phyloP scores from a whole-genome alignment of 768 basidiomycete genomes.

The Pleurotus cornucopiae region DNA sequence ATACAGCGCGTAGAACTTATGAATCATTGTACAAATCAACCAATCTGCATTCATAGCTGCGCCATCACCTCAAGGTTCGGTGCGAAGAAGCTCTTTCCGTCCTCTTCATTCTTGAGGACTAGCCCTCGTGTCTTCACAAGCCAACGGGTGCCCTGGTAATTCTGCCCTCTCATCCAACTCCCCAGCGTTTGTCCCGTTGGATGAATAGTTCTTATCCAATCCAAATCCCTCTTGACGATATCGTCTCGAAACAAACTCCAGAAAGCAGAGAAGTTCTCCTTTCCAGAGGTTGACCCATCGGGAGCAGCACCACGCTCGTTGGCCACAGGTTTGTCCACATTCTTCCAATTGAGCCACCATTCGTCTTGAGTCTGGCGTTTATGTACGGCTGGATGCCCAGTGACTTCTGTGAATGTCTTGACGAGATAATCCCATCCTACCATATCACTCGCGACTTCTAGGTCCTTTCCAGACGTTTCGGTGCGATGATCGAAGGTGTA shows the following conservation, averaged over 20 bases:
- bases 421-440: conserved; percentile 33
- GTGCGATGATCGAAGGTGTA: conserved; percentile 32
- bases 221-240: conserved; percentile 37
- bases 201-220: conserved; percentile 37
- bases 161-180: conserved; percentile 34
- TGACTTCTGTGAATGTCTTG: conserved; percentile 32
- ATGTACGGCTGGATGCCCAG: conserved; percentile 29
- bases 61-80: conserved; percentile 18
- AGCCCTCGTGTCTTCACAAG: conserved; percentile 11
- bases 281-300: conserved; percentile 26
- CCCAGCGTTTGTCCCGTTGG: conserved; percentile 31
- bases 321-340: conserved; percentile 25
- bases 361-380: conserved; percentile 26
- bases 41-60: not conserved
- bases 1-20: no score
- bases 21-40: no score
- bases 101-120: conserved; percentile 27
- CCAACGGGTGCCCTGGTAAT: conserved; percentile 20
- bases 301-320: conserved; percentile 19
- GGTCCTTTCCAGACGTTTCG: conserved; percentile 29
- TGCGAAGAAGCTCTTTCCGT: conserved; percentile 22
- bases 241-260: conserved; percentile 41
- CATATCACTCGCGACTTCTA: conserved; percentile 31
- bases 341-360: conserved; percentile 25
- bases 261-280: conserved; percentile 38